These are phyloP conservation scores for Massarina eburnea DNA, from an alignment of 2,329 filamentous ascomycete genomes.

Conservation along the genomic window DNA sequence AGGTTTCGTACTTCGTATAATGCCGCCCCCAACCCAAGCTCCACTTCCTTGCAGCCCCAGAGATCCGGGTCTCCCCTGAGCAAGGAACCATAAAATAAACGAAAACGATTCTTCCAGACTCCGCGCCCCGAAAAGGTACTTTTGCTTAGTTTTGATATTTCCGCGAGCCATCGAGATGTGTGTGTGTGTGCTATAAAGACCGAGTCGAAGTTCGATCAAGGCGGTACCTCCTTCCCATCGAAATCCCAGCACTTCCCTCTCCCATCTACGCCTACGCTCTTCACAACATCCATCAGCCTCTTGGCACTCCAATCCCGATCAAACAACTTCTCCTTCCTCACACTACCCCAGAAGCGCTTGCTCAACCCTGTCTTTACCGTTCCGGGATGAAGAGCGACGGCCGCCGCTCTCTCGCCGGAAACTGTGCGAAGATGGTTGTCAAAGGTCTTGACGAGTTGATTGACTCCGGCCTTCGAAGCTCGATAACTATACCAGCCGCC, in stretches of 20 bases:
- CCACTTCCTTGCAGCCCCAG: too few relatives aligned
- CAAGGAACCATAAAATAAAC: too few relatives aligned
- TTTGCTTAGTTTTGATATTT: not conserved
- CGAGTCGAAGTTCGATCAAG: constrained; percentile 19
- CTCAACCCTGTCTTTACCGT: constrained; percentile 77
- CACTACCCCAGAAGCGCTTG: constrained; percentile 69
- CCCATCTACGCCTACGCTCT: constrained; percentile 61
- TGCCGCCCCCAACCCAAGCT: too few relatives aligned
- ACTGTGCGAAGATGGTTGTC: constrained; percentile 65
- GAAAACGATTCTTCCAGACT: too few relatives aligned
- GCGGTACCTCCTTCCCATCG: constrained; percentile 42
- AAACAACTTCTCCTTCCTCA: constrained; percentile 65
- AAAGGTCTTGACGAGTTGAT: constrained; percentile 69
- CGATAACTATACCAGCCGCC: constrained; percentile 86
- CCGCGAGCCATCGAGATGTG: not conserved
- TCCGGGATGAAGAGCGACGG: constrained; percentile 74
- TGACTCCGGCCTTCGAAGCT: constrained; percentile 73
- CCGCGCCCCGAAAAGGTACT: too few relatives aligned
- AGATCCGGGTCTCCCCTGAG: too few relatives aligned
- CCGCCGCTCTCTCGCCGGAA: constrained; percentile 64
- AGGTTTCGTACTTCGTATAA: too few relatives aligned
- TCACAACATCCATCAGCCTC: constrained; percentile 65
- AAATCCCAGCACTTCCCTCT: constrained; percentile 45
- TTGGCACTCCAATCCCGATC: constrained; percentile 66
- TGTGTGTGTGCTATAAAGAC: not conserved